These are phyloP conservation scores for Penicillium canescens DNA, from an alignment of 495 filamentous ascomycete species.

Conservation along the genomic window DNA sequence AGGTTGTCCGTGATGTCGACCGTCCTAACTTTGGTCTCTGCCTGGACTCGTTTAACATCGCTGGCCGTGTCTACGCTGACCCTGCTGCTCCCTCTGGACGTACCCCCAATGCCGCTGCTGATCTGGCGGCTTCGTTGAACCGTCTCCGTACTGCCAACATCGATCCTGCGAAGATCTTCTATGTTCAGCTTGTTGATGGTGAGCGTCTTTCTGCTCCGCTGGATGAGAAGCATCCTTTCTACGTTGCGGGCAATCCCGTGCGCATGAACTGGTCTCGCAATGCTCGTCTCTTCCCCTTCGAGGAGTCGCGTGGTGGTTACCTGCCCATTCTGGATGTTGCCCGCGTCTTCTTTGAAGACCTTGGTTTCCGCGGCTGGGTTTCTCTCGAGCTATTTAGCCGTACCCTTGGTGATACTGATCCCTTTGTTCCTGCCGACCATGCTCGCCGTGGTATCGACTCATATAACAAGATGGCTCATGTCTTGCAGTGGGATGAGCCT, in stretches of 20 bases:
- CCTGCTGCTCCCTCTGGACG: conserved; percentile 55
- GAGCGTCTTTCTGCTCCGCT: conserved; percentile 62
- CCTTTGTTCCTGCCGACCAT: conserved; percentile 59
- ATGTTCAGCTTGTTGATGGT: conserved; percentile 78
- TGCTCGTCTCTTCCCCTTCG: conserved; percentile 73
- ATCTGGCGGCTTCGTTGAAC: conserved; percentile 56
- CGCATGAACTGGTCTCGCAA: conserved; percentile 85
- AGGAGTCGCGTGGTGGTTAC: conserved; percentile 69
- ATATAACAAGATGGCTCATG: conserved; percentile 58
- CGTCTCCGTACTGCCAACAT: conserved; percentile 53
- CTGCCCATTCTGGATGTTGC: conserved; percentile 64
- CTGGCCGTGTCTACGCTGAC: conserved; percentile 72
- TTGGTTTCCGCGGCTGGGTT: conserved; percentile 76
- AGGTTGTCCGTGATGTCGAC: conserved; percentile 64
- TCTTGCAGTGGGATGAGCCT: conserved; percentile 25
- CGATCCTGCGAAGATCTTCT: conserved; percentile 71
- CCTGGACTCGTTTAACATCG: conserved; percentile 82
- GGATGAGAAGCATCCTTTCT: conserved; percentile 61
- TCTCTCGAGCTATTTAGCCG: conserved; percentile 77
- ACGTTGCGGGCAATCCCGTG: conserved; percentile 59
- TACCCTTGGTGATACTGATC: conserved; percentile 56
- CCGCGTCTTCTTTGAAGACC: conserved; percentile 59
- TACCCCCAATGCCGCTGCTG: conserved; percentile 57
- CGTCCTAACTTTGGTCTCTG: conserved; percentile 76
- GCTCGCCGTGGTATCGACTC: conserved; percentile 62